phyloP scores from a whole-genome alignment of 257 asterid species.

The Scutellaria minor region DNA sequence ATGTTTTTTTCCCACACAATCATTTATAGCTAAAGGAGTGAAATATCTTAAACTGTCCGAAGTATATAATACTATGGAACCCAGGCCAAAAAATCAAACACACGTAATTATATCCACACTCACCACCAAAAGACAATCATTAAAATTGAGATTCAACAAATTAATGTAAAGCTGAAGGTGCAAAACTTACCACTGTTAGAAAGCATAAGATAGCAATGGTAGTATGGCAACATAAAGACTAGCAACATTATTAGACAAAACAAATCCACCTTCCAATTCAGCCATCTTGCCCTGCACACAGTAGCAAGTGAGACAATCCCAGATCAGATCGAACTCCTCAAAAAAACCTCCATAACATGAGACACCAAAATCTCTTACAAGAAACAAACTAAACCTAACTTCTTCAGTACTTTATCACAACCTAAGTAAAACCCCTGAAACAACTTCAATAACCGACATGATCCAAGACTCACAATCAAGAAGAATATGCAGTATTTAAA shows the following conservation, averaged over 20 bases:
- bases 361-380: constrained; percentile 1
- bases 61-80: constrained; percentile 10
- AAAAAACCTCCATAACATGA: constrained; percentile 9
- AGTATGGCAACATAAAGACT: constrained; percentile 95
- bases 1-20: background rate
- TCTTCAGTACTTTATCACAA: background rate
- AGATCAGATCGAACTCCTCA: constrained; percentile 30
- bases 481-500: background rate
- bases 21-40: constrained; percentile 1
- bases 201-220: constrained; percentile 94
- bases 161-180: constrained; percentile 14
- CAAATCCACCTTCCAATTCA: constrained; percentile 98
- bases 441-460: background rate
- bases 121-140: background rate
- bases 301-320: constrained; percentile 29
- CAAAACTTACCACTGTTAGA: constrained; percentile 70
- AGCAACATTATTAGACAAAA: constrained; percentile 86
- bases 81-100: constrained; percentile 16
- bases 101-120: constrained; percentile 15
- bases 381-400: constrained; percentile 9
- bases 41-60: background rate
- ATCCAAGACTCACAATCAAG: constrained; percentile 15
- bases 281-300: constrained; percentile 90
- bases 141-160: background rate
- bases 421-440: constrained; percentile 11